These are phyloP conservation scores for Penicillium robsamsonii DNA, from an alignment of 495 filamentous ascomycete species.

Conservation along the genomic window DNA sequence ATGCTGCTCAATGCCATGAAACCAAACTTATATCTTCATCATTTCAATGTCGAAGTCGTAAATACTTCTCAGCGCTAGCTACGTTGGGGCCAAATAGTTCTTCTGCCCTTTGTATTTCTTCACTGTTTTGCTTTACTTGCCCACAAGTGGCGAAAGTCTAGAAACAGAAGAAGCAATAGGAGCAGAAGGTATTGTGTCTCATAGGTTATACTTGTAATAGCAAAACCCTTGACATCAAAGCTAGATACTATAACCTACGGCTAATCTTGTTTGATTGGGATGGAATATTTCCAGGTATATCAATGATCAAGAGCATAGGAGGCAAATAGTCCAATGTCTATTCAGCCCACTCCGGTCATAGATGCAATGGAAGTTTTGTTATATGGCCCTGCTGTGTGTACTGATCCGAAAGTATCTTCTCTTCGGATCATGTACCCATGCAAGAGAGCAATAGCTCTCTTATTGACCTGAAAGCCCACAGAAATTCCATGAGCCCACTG, in stretches of 20 bases:
- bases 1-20: too few species aligned
- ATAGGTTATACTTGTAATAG: neutral
- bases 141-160: too few species aligned
- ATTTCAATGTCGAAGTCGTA: too few species aligned
- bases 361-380: neutral
- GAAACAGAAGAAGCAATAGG: too few species aligned
- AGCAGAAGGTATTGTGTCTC: too few species aligned
- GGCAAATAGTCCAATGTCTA: neutral
- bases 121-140: too few species aligned
- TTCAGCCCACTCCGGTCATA: neutral
- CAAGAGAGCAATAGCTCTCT: neutral
- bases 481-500: too few species aligned
- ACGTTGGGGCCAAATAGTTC: too few species aligned
- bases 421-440: neutral
- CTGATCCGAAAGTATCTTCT: neutral
- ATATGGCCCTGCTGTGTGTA: neutral
- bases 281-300: neutral
- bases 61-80: too few species aligned
- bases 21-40: too few species aligned
- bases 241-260: neutral
- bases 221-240: neutral
- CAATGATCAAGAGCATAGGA: neutral
- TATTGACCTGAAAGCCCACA: too few species aligned
- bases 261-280: neutral
- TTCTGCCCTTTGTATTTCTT: too few species aligned